These are phyloP conservation scores for Porpolomopsis calyptriformis DNA, from an alignment of 768 basidiomycete species.

Conservation along the genomic window DNA sequence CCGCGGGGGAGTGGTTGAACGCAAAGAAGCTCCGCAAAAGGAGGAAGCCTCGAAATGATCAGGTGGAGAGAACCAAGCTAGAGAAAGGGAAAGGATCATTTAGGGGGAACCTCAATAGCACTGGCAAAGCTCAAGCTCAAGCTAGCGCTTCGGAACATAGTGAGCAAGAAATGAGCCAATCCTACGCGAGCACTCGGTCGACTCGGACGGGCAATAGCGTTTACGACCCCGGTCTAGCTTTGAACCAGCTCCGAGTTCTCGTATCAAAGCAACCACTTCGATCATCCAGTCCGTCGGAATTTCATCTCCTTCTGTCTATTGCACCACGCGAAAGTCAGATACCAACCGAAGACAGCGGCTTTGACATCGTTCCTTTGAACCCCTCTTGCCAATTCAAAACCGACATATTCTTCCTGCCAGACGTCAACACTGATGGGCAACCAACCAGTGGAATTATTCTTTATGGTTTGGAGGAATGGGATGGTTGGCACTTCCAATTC, in stretches of 20 bases:
- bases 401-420: slow-evolving; percentile 29
- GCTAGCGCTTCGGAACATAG: background rate
- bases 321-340: slow-evolving; percentile 27
- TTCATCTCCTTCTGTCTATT: slow-evolving; percentile 45
- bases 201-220: background rate
- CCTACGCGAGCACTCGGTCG: background rate
- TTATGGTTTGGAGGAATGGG: slow-evolving; percentile 42
- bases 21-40: slow-evolving; percentile 26
- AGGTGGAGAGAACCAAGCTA: slow-evolving; percentile 4
- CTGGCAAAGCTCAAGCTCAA: background rate
- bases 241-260: slow-evolving; percentile 18
- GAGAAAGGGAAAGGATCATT: background rate
- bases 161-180: background rate
- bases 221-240: slow-evolving; percentile 10
- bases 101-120: background rate
- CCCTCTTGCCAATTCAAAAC: slow-evolving; percentile 37
- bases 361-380: slow-evolving; percentile 27
- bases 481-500: slow-evolving; percentile 27
- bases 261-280: slow-evolving; percentile 16
- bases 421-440: slow-evolving; percentile 17
- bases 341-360: slow-evolving; percentile 30
- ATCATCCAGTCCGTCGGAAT: slow-evolving; percentile 15
- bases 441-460: slow-evolving; percentile 24
- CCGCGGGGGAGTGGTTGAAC: slow-evolving; percentile 36
- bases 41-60: slow-evolving; percentile 13